Evolutionary conservation across 2,329 filamentous ascomycete species (phyloP).

Genomic region (Myotisia sp.): DNA sequence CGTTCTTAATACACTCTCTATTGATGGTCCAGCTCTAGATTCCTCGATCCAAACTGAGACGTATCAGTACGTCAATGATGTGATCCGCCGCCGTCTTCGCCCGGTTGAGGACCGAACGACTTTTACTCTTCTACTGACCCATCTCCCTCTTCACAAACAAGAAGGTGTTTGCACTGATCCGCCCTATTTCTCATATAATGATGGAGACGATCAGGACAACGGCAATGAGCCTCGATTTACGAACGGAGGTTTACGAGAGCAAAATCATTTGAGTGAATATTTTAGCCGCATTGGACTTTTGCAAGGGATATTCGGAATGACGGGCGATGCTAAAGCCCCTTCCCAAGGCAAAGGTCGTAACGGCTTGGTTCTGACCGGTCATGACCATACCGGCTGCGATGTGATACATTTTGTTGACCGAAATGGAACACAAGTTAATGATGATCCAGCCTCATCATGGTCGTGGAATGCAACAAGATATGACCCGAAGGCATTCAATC

Average conservation of each 20-base stretch:
- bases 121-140: slow-evolving; percentile 76
- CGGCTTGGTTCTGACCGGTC: slow-evolving; percentile 76
- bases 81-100: slow-evolving; percentile 42
- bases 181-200: slow-evolving; percentile 70
- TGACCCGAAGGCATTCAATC: background rate
- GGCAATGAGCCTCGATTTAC: slow-evolving; percentile 22
- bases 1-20: slow-evolving; percentile 82
- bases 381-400: slow-evolving; percentile 92
- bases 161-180: slow-evolving; percentile 69
- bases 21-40: slow-evolving; percentile 66
- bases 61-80: slow-evolving; percentile 54
- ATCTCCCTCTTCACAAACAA: slow-evolving; percentile 78
- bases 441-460: slow-evolving; percentile 14
- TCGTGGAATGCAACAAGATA: slow-evolving; percentile 26
- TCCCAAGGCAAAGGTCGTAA: slow-evolving; percentile 51
- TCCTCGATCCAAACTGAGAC: slow-evolving; percentile 57
- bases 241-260: slow-evolving; percentile 52
- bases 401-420: slow-evolving; percentile 69
- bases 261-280: slow-evolving; percentile 70
- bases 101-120: slow-evolving; percentile 49
- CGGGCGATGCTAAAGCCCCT: slow-evolving; percentile 43
- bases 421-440: slow-evolving; percentile 17
- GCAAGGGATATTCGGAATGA: slow-evolving; percentile 71
- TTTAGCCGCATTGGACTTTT: slow-evolving; percentile 58
- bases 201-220: slow-evolving; percentile 42